Evolutionary conservation across 345 rosid genomes (phyloP).

Genomic region (Litchi chinensis): DNA sequence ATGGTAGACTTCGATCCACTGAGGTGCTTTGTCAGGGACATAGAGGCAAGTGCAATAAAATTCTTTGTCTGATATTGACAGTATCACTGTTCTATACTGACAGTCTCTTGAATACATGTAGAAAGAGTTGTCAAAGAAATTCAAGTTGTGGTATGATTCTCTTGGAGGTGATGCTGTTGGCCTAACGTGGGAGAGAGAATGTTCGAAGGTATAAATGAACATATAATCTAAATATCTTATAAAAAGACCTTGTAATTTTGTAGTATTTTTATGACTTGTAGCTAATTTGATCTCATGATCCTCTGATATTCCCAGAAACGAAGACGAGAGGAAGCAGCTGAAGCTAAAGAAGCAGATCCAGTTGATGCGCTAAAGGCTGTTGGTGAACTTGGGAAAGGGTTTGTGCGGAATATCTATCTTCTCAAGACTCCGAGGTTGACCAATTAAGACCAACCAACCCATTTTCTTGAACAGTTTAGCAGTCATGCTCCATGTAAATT

Average conservation of each 20-base stretch:
- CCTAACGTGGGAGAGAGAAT: constrained; percentile 67
- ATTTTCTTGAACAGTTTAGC: background rate
- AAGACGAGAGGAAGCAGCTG: constrained; percentile 48
- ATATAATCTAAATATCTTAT: background rate
- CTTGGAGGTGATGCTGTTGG: constrained; percentile 87
- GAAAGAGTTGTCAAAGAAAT: constrained; percentile 55
- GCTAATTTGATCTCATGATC: background rate
- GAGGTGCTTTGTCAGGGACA: constrained; percentile 59
- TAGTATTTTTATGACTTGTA: background rate
- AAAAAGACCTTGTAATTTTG: background rate
- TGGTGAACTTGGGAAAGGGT: constrained; percentile 83
- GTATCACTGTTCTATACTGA: constrained; percentile 14
- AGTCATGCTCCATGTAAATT: background rate
- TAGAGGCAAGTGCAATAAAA: constrained; percentile 56
- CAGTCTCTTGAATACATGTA: constrained; percentile 28
- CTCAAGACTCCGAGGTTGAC: constrained; percentile 55
- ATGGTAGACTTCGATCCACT: constrained; percentile 80
- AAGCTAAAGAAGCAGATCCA: constrained; percentile 43
- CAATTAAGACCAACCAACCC: background rate
- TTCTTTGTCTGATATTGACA: background rate
- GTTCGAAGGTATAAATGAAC: constrained; percentile 56
- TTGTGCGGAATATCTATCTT: constrained; percentile 65
- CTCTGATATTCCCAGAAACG: constrained; percentile 56
- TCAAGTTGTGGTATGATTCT: constrained; percentile 86
- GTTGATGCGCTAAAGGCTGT: constrained; percentile 52